A percentile compares a stretch with the other conserved stretches of the same genome.
phyloP scores from a whole-genome alignment of 352 stramenopile genomes.

The Globisporangium lucens region DNA sequence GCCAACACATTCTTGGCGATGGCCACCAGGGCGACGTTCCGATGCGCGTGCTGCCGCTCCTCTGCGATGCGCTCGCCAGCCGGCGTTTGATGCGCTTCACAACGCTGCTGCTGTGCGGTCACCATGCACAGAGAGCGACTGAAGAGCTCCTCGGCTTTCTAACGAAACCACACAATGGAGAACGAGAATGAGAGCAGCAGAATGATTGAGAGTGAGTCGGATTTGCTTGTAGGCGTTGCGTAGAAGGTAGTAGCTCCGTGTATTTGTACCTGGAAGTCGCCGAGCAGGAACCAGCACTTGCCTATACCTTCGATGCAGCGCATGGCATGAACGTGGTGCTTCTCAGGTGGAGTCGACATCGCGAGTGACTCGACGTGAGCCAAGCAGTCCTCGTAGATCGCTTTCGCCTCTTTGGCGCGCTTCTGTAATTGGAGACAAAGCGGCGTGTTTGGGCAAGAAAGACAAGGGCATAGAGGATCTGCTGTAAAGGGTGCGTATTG shows the following conservation, averaged over 20 bases:
- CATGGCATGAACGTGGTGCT: conserved; percentile 19
- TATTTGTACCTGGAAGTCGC: conserved; percentile 40
- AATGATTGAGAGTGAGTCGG: not conserved
- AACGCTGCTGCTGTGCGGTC: not conserved
- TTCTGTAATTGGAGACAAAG: conserved; percentile 24
- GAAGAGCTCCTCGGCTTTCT: conserved; percentile 49
- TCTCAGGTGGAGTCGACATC: not conserved
- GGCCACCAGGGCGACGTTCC: conserved; percentile 60
- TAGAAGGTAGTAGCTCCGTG: not conserved
- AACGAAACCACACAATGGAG: not conserved
- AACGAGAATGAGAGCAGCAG: not conserved
- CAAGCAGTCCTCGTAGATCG: conserved; percentile 37
- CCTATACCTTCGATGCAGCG: conserved; percentile 45
- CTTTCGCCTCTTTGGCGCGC: conserved; percentile 32
- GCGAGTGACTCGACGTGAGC: conserved; percentile 24
- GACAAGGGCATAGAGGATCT: no score
- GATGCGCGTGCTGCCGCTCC: conserved; percentile 40
- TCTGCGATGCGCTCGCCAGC: not conserved
- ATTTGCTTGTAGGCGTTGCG: not conserved
- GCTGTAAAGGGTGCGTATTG: not conserved
- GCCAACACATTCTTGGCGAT: conserved; percentile 27
- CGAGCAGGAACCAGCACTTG: conserved; percentile 53
- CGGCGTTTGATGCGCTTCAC: not conserved
- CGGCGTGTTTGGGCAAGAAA: not conserved
- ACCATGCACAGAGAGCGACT: conserved; percentile 25